Percentiles rank a stretch among this genome's conserved stretches.
These are phyloP conservation scores for Posidonia australis DNA, from an alignment of 106 monocot genomes.

Conservation along the genomic window DNA sequence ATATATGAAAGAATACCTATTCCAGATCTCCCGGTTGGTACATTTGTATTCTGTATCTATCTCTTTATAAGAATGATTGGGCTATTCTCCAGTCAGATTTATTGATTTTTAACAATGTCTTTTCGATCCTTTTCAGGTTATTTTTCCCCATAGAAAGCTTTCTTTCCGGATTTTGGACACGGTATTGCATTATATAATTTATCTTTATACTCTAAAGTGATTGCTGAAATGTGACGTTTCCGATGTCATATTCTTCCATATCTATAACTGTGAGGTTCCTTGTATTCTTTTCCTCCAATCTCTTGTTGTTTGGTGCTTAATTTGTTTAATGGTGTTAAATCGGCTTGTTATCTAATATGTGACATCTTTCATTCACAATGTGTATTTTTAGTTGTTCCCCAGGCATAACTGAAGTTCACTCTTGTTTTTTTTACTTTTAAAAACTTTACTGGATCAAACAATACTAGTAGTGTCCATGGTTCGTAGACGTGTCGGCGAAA, in stretches of 20 bases:
- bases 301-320: not conserved
- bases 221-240: not conserved
- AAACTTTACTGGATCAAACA: too few species aligned
- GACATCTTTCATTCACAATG: too few species aligned
- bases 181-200: constrained; percentile 33
- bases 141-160: constrained; percentile 95
- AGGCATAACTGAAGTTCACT: too few species aligned
- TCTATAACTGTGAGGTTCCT: not conserved
- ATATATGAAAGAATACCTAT: constrained; percentile 93
- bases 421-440: too few species aligned
- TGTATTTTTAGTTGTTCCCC: too few species aligned
- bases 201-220: not conserved
- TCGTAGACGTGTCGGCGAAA: too few species aligned
- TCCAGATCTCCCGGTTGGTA: constrained; percentile 69
- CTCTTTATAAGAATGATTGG: not conserved
- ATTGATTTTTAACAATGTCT: not conserved
- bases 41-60: not conserved
- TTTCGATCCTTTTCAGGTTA: constrained; percentile 45
- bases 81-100: not conserved
- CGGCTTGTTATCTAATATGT: too few species aligned
- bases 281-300: not conserved
- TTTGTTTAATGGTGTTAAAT: too few species aligned
- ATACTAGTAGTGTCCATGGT: too few species aligned
- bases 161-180: constrained; percentile 93
- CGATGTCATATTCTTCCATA: not conserved